Percentiles rank a stretch among this genome's conserved stretches.
These are phyloP conservation scores for Lactarius akahatsu DNA, from an alignment of 768 basidiomycete genomes.

Conservation along the genomic window DNA sequence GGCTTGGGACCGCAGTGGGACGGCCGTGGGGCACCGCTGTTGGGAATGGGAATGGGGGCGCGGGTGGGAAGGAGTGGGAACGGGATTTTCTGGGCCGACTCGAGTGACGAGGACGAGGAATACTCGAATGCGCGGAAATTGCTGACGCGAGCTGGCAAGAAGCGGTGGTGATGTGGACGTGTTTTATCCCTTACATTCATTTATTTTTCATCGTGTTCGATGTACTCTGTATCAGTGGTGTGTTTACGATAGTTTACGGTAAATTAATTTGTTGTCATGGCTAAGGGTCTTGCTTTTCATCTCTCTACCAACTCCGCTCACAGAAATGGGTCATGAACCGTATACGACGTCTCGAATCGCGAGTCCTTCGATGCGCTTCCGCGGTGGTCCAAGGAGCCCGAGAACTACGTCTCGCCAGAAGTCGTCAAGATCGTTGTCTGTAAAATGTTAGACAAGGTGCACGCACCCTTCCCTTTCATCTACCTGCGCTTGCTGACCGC, in stretches of 20 bases:
- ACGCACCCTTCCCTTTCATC: slow-evolving; percentile 14
- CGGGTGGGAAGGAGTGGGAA: slow-evolving; percentile 15
- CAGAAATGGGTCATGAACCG: slow-evolving; percentile 42
- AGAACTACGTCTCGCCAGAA: slow-evolving; percentile 83
- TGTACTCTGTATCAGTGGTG: neutral
- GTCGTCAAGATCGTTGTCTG: slow-evolving; percentile 96
- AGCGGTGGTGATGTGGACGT: slow-evolving; percentile 33
- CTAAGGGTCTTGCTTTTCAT: neutral
- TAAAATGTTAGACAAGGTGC: slow-evolving; percentile 89
- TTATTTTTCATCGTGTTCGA: neutral
- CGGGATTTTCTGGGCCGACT: slow-evolving; percentile 67
- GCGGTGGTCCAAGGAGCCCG: slow-evolving; percentile 89
- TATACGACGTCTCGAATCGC: slow-evolving; percentile 92
- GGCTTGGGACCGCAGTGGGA: no score
- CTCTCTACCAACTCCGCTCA: neutral
- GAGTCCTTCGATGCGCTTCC: slow-evolving; percentile 95
- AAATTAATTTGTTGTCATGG: neutral
- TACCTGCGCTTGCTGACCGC: neutral
- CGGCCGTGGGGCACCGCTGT: slow-evolving; percentile 27
- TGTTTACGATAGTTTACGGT: slow-evolving; percentile 4
- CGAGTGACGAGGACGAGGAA: slow-evolving; percentile 69
- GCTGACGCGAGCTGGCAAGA: slow-evolving; percentile 48
- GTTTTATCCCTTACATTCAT: neutral
- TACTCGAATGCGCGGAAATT: slow-evolving; percentile 58
- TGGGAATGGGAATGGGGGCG: slow-evolving; percentile 29